A percentile compares a stretch with the other conserved stretches of the same genome.
phyloP scores from a whole-genome alignment of 106 monocot genomes.

The Dendrobium nobile region DNA sequence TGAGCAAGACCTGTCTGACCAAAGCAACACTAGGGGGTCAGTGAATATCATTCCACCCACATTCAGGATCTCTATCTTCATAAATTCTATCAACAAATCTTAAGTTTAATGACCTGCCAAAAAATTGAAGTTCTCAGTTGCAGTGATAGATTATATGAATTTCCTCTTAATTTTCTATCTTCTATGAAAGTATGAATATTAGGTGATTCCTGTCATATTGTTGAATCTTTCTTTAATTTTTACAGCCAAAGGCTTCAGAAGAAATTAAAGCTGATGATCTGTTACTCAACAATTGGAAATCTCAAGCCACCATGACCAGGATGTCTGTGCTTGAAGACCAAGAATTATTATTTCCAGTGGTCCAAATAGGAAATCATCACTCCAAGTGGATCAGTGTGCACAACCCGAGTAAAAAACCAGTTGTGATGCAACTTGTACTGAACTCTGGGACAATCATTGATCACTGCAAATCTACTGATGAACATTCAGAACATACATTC shows the following conservation, averaged over 20 bases:
- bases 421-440: slow-evolving; percentile 62
- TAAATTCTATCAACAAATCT: background rate
- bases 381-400: slow-evolving; percentile 60
- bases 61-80: background rate
- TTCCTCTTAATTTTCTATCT: background rate
- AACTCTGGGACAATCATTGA: slow-evolving; percentile 52
- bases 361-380: slow-evolving; percentile 44
- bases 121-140: background rate
- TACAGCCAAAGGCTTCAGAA: slow-evolving; percentile 38
- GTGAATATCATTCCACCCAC: no score
- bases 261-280: slow-evolving; percentile 39
- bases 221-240: background rate
- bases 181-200: background rate
- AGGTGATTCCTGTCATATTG: background rate
- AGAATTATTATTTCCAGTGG: slow-evolving; percentile 55
- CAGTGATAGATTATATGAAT: background rate
- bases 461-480: slow-evolving; percentile 43
- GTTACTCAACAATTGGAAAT: slow-evolving; percentile 64
- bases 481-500: slow-evolving; percentile 20
- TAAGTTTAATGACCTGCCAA: background rate
- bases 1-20: no score
- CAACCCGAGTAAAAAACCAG: slow-evolving; percentile 54
- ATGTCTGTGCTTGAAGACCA: slow-evolving; percentile 60
- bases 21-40: no score
- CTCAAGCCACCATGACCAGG: slow-evolving; percentile 45